A percentile compares a stretch with the other conserved stretches of the same genome.
Conservation (phyloP, 2,329 filamentous ascomycete genomes). For the Epichloe coenophiala region DNA sequence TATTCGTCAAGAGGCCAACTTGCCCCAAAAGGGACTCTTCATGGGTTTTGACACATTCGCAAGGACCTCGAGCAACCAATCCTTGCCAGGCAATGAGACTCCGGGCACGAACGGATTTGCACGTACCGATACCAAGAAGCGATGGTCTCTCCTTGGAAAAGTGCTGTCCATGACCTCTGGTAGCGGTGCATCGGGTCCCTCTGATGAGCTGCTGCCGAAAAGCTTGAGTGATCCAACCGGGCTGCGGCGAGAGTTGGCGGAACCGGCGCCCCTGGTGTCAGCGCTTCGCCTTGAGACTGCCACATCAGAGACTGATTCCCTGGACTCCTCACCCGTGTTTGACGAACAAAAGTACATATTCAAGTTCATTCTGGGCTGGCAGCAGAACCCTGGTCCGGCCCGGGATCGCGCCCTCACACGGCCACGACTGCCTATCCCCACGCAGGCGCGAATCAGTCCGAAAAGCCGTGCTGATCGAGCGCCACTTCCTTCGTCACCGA, state of each 20-base stretch:
- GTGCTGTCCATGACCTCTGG: constrained; percentile 33
- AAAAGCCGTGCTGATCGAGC: constrained; percentile 8
- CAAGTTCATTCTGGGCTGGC: constrained; percentile 61
- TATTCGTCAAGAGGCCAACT: constrained; percentile 58
- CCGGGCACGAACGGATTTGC: constrained; percentile 13
- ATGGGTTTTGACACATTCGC: constrained; percentile 36
- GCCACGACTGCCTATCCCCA: constrained; percentile 56
- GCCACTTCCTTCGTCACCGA: constrained; percentile 20
- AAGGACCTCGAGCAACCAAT: constrained; percentile 13
- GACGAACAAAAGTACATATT: constrained; percentile 51
- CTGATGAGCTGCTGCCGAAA: background rate
- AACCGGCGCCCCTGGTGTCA: background rate
- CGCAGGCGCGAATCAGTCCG: constrained; percentile 47
- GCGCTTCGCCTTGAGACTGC: constrained; percentile 17
- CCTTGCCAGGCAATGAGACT: constrained; percentile 11
- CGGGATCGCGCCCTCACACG: constrained; percentile 51
- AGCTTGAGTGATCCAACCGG: background rate
- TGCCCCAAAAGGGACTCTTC: constrained; percentile 32
- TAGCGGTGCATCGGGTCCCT: constrained; percentile 4
- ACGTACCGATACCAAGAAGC: constrained; percentile 37
- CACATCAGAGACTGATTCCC: constrained; percentile 37
- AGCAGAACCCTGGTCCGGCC: constrained; percentile 38
- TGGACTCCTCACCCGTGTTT: constrained; percentile 40
- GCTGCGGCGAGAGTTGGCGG: background rate
- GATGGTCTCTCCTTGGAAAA: constrained; percentile 51